Evolutionary conservation across 495 filamentous ascomycete species (phyloP).

Genomic region (Penicillium steckii): DNA sequence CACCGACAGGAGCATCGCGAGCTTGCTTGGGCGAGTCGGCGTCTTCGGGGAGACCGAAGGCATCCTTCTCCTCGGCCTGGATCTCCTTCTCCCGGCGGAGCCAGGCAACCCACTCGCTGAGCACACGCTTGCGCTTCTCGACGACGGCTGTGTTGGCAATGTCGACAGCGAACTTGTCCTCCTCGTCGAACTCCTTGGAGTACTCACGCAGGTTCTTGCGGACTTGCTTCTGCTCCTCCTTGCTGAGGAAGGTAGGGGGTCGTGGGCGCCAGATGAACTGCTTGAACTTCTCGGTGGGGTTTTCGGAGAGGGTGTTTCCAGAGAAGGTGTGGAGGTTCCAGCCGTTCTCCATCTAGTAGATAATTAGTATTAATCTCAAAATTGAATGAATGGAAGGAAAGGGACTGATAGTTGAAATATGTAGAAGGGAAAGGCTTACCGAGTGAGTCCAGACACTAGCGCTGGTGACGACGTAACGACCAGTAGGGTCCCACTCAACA

Average conservation of each 20-base stretch:
- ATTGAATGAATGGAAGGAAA: not conserved
- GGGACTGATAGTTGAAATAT: not conserved
- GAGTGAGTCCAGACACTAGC: slow-evolving; percentile 93
- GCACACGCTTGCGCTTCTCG: slow-evolving; percentile 75
- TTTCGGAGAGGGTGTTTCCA: slow-evolving; percentile 84
- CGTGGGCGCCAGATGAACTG: slow-evolving; percentile 94
- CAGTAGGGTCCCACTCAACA: slow-evolving; percentile 95
- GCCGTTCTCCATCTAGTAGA: slow-evolving; percentile 89
- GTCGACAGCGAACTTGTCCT: slow-evolving; percentile 87
- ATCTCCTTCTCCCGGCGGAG: slow-evolving; percentile 71
- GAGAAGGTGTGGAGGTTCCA: slow-evolving; percentile 98
- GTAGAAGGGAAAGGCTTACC: slow-evolving; percentile 53
- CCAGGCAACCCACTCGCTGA: slow-evolving; percentile 92
- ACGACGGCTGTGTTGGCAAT: slow-evolving; percentile 92
- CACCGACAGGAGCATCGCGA: slow-evolving; percentile 44
- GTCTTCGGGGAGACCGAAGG: slow-evolving; percentile 63
- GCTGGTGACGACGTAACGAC: slow-evolving; percentile 87
- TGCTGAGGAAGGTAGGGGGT: slow-evolving; percentile 80
- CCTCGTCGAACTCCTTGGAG: slow-evolving; percentile 89
- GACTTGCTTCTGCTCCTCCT: slow-evolving; percentile 94
- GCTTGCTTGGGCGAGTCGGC: slow-evolving; percentile 55
- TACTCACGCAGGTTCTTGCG: slow-evolving; percentile 99
- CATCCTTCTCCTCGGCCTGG: slow-evolving; percentile 67
- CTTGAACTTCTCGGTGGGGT: slow-evolving; percentile 95
- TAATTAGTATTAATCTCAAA: slow-evolving; percentile 33